These are phyloP conservation scores for Bjerkandera adusta DNA, from an alignment of 1,284 basidiomycete species.

Conservation along the genomic window DNA sequence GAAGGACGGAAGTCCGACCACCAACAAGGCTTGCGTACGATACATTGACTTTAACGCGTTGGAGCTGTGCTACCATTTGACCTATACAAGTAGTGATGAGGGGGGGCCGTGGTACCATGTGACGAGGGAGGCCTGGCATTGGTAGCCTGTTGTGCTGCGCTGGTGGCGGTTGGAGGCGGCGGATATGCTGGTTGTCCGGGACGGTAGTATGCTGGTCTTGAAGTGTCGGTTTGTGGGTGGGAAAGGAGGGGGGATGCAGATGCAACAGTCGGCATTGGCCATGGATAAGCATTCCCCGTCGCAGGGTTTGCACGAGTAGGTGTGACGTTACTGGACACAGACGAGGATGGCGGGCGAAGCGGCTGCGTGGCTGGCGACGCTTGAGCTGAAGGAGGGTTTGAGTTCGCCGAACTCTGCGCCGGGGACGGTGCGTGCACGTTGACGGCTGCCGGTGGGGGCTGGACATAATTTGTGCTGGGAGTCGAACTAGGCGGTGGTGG, in stretches of 20 bases:
- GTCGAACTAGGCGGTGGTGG: conserved; percentile 25
- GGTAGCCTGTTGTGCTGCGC: conserved; percentile 8
- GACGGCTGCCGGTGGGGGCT: conserved; percentile 9
- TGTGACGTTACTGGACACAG: conserved; percentile 20
- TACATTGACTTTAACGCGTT: no score
- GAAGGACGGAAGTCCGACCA: no score
- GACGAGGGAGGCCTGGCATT: conserved; percentile 33
- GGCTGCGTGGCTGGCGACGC: conserved; percentile 28
- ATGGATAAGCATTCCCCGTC: conserved; percentile 27
- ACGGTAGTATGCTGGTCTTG: conserved; percentile 7
- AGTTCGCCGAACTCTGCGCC: conserved; percentile 27
- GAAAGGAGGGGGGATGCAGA: conserved; percentile 27
- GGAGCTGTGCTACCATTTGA: no score
- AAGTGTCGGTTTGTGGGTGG: conserved; percentile 9
- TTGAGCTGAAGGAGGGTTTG: conserved; percentile 22
- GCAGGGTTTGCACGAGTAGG: conserved; percentile 21
- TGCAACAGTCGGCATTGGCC: conserved; percentile 36
- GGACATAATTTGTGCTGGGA: conserved; percentile 3
- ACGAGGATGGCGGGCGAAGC: conserved; percentile 26
- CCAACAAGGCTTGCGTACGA: no score
- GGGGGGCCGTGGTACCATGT: conserved; percentile 29
- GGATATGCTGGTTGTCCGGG: conserved; percentile 16
- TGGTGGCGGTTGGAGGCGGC: no score
- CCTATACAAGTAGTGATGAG: conserved; percentile 41
- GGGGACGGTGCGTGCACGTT: conserved; percentile 22